phyloP scores from a whole-genome alignment of 2,329 filamentous ascomycete species.

The Microsporum ferrugineum region DNA sequence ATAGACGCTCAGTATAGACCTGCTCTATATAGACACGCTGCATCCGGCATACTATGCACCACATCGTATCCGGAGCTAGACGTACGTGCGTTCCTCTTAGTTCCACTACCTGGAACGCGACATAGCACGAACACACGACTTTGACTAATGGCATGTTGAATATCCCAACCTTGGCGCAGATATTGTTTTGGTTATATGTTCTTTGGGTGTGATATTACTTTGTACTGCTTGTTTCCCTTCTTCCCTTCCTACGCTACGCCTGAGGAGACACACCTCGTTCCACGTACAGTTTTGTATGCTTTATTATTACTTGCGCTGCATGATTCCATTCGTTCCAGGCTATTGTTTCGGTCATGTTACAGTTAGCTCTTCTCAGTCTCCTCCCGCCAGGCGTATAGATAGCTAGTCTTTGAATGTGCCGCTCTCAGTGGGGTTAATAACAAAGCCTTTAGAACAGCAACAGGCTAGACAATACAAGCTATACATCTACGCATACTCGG shows the following conservation, averaged over 20 bases:
- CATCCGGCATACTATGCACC: not conserved
- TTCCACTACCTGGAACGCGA: not conserved
- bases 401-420: not conserved
- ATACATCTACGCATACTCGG: not conserved
- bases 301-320: not conserved
- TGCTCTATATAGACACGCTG: not conserved
- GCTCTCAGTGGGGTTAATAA: not conserved
- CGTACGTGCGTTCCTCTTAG: not conserved
- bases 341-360: not conserved
- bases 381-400: not conserved
- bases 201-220: not conserved
- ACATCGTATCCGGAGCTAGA: not conserved
- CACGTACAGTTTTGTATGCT: not conserved
- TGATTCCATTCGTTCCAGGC: not conserved
- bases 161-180: not conserved
- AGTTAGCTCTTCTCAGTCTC: not conserved
- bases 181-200: not conserved
- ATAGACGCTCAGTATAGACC: conserved; percentile 28
- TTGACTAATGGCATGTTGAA: not conserved
- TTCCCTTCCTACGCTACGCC: not conserved
- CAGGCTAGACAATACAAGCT: not conserved
- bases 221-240: not conserved
- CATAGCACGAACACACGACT: not conserved
- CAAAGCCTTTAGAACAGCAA: not conserved
- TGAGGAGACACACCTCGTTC: not conserved